phyloP scores from a whole-genome alignment of 495 filamentous ascomycete genomes.

The Aspergillus nidulans region DNA sequence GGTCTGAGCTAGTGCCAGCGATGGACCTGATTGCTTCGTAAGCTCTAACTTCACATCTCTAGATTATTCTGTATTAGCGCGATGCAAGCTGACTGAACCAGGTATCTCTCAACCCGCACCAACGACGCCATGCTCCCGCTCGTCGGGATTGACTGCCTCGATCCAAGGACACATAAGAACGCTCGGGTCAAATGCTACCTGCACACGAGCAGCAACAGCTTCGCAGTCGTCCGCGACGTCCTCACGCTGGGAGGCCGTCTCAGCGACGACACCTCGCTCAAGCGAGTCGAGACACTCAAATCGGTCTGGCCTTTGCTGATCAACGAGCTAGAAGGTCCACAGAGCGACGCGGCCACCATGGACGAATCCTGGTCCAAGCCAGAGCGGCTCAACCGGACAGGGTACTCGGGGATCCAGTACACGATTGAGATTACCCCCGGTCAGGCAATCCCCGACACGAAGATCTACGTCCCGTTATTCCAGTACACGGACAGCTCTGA shows the following conservation, averaged over 20 bases:
- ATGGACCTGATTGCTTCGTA: too few relatives aligned
- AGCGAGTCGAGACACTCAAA: too few relatives aligned
- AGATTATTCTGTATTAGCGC: too few relatives aligned
- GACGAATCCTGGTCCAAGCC: slow-evolving; percentile 2
- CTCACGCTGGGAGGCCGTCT: too few relatives aligned
- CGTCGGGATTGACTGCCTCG: slow-evolving; percentile 5
- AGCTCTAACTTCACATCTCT: too few relatives aligned
- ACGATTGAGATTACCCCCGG: slow-evolving; percentile 7
- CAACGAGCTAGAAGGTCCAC: too few relatives aligned
- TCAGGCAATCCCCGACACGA: slow-evolving; percentile 1
- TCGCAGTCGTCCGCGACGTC: too few relatives aligned
- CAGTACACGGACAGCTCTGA: background rate
- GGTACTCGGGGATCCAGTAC: background rate
- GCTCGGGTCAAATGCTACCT: slow-evolving; percentile 4
- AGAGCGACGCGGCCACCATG: background rate
- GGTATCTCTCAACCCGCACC: background rate
- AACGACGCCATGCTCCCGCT: background rate
- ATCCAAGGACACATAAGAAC: background rate
- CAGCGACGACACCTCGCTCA: too few relatives aligned
- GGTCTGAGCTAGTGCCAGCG: too few relatives aligned
- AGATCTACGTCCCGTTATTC: slow-evolving; percentile 5
- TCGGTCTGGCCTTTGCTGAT: too few relatives aligned
- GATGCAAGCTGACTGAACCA: background rate
- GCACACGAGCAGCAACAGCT: too few relatives aligned
- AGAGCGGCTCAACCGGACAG: slow-evolving; percentile 1